Percentiles rank a stretch among this genome's conserved stretches.
These are phyloP conservation scores for Penicillium sp. DNA, from an alignment of 2,329 filamentous ascomycete species.

Conservation along the genomic window DNA sequence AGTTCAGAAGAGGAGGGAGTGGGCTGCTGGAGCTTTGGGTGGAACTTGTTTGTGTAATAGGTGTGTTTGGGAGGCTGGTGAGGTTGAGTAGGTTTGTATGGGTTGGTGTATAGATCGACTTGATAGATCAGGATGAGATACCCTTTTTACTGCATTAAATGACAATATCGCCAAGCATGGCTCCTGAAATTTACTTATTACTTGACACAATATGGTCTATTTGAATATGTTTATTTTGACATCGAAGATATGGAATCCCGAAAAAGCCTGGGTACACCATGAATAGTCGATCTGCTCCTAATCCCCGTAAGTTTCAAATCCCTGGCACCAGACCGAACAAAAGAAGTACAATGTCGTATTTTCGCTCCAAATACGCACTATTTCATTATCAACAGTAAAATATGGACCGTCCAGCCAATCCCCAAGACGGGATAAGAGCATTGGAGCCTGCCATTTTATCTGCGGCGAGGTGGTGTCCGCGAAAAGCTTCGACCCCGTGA, in stretches of 20 bases:
- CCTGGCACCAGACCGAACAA: not conserved
- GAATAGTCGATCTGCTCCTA: not conserved
- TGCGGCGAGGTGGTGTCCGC: constrained; percentile 22
- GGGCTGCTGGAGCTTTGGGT: constrained; percentile 82
- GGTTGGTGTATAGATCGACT: not conserved
- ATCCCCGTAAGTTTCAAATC: not conserved
- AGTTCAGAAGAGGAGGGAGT: constrained; percentile 79
- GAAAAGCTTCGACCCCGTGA: constrained; percentile 25
- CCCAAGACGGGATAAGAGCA: not conserved
- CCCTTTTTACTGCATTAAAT: constrained; percentile 10
- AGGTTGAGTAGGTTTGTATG: constrained; percentile 7
- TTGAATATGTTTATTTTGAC: not conserved
- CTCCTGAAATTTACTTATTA: not conserved
- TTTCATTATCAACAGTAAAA: constrained; percentile 6
- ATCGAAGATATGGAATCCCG: not conserved
- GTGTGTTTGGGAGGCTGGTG: constrained; percentile 68
- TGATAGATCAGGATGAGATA: constrained; percentile 14
- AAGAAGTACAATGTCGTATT: constrained; percentile 2
- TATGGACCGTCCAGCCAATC: not conserved
- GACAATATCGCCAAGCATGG: not conserved
- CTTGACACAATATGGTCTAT: not conserved
- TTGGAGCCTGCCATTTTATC: constrained; percentile 1
- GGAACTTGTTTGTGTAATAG: constrained; percentile 84
- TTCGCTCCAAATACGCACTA: not conserved
- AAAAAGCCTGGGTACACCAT: not conserved